A percentile compares a stretch with the other conserved stretches of the same genome.
phyloP scores from a whole-genome alignment of 2,329 filamentous ascomycete genomes.

The Passalora sequoiae region DNA sequence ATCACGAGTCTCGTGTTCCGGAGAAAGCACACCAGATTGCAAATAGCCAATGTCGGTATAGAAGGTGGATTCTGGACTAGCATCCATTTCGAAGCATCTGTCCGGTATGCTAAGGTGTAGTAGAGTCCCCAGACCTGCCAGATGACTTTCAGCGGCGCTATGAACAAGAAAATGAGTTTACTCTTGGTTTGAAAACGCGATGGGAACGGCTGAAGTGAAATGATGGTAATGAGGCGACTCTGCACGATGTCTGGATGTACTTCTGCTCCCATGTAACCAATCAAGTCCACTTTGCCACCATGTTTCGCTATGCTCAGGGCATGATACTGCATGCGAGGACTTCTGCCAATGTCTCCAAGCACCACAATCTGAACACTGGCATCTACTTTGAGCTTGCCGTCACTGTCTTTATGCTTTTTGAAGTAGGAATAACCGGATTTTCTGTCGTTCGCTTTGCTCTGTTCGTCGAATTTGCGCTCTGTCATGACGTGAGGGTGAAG shows the following conservation, averaged over 20 bases:
- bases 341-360: conserved; percentile 89
- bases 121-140: conserved; percentile 74
- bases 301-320: conserved; percentile 83
- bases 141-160: conserved; percentile 77
- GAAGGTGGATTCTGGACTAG: conserved; percentile 91
- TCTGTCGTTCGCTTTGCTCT: conserved; percentile 21
- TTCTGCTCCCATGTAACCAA: conserved; percentile 84
- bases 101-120: conserved; percentile 65
- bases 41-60: conserved; percentile 80
- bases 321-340: conserved; percentile 98
- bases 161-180: conserved; percentile 68
- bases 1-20: conserved; percentile 79
- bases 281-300: conserved; percentile 72
- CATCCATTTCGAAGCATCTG: conserved; percentile 74
- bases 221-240: conserved; percentile 64
- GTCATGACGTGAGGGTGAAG: conserved; percentile 28
- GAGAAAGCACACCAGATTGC: conserved; percentile 65
- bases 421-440: conserved; percentile 32
- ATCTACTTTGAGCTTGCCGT: conserved; percentile 34
- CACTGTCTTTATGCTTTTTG: conserved; percentile 20
- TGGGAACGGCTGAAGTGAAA: conserved; percentile 65
- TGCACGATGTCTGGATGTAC: conserved; percentile 70
- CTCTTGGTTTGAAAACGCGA: conserved; percentile 60
- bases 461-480: conserved; percentile 28
- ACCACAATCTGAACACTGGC: conserved; percentile 75